Evolutionary conservation across 2,329 filamentous ascomycete species (phyloP).

Genomic region (Trichoderma semiorbis): DNA sequence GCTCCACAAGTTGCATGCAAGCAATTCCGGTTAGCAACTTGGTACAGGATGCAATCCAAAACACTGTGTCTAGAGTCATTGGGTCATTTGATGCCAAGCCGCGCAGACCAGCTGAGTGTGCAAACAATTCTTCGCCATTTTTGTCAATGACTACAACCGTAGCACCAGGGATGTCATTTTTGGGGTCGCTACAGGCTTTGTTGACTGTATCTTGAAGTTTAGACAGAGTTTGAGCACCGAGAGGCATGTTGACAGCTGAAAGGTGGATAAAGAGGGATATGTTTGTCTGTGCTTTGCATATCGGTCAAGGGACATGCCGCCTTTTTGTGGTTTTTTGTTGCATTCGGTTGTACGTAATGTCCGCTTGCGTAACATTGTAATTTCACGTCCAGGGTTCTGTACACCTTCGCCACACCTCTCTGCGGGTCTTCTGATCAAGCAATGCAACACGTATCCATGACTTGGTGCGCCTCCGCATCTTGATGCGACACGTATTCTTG

Average conservation of each 20-base stretch:
- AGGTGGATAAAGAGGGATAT: no score
- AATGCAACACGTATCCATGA: not conserved
- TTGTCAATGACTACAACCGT: not conserved
- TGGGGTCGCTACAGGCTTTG: not conserved
- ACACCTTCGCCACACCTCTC: not conserved
- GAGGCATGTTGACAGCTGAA: not conserved
- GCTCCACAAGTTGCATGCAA: constrained; percentile 13
- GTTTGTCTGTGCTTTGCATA: not conserved
- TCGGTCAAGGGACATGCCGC: not conserved
- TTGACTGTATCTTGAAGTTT: not conserved
- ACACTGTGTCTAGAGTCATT: not conserved
- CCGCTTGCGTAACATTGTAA: not conserved
- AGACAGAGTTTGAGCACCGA: not conserved
- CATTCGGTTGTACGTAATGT: not conserved
- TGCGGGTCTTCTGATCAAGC: not conserved
- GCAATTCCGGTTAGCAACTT: constrained; percentile 4
- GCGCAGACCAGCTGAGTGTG: not conserved
- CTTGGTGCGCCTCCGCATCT: not conserved
- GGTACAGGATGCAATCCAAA: constrained; percentile 10
- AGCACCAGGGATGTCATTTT: not conserved
- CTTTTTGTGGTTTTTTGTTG: not conserved
- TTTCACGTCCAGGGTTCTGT: not conserved
- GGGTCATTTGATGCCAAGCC: not conserved
- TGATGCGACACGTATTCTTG: not conserved
- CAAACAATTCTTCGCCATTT: constrained; percentile 2